Conservation (phyloP, 2,329 filamentous ascomycete species). For the Fusarium nematophilum region DNA sequence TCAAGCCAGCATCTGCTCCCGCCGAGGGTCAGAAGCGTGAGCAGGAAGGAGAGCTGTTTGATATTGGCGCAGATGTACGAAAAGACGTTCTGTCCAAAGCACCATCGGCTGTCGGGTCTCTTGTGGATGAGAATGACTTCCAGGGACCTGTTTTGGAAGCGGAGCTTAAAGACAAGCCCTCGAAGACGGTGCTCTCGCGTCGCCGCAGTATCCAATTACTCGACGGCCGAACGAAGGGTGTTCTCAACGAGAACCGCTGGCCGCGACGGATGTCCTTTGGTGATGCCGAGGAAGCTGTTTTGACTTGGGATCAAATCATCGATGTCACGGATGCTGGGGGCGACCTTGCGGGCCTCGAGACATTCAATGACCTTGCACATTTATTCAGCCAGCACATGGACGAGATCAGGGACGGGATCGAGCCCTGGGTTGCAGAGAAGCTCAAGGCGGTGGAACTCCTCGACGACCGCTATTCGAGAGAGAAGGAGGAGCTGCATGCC, state of each 20-base stretch:
- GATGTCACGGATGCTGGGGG: conserved; percentile 50
- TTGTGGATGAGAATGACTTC: conserved; percentile 69
- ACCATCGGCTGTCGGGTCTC: conserved; percentile 68
- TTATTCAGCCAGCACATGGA: conserved; percentile 65
- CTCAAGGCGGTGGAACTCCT: conserved; percentile 68
- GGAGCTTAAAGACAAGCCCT: conserved; percentile 58
- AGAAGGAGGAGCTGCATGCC: conserved; percentile 73
- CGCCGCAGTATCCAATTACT: conserved; percentile 67
- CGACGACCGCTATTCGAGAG: conserved; percentile 70
- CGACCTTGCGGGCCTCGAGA: conserved; percentile 44
- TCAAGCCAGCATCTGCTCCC: conserved; percentile 34
- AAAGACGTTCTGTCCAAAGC: conserved; percentile 57
- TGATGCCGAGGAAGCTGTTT: conserved; percentile 78
- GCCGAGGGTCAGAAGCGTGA: conserved; percentile 39
- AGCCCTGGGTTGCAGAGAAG: conserved; percentile 71
- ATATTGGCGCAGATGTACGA: conserved; percentile 55
- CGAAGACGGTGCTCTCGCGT: conserved; percentile 66
- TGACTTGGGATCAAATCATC: conserved; percentile 71
- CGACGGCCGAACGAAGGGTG: conserved; percentile 44
- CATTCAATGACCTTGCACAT: conserved; percentile 64
- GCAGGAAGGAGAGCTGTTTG: conserved; percentile 41
- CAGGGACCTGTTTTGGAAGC: conserved; percentile 63
- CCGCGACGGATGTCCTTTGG: conserved; percentile 81
- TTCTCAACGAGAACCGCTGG: conserved; percentile 70
- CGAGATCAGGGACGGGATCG: conserved; percentile 62